Conservation (phyloP, 495 filamentous ascomycete genomes). For the Trypethelium eluteriae region DNA sequence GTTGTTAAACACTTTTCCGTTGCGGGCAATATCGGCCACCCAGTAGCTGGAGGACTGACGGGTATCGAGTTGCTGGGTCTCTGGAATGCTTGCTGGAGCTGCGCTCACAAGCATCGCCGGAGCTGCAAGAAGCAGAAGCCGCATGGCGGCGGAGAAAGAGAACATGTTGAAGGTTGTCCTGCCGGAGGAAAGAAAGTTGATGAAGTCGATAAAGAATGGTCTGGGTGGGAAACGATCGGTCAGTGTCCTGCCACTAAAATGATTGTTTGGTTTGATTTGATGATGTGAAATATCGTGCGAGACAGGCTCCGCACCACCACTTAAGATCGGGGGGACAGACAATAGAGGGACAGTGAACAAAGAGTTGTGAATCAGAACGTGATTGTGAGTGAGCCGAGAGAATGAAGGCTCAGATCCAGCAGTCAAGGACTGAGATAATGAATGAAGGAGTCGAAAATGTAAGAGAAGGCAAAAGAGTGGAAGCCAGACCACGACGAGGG, state of each 20-base stretch:
- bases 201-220: constrained; percentile 9
- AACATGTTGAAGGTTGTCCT: constrained; percentile 14
- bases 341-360: background rate
- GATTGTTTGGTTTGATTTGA: background rate
- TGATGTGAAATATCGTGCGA: background rate
- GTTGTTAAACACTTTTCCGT: constrained; percentile 61
- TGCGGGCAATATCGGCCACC: constrained; percentile 63
- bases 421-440: background rate
- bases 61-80: background rate
- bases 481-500: background rate
- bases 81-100: constrained; percentile 9
- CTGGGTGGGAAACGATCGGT: constrained; percentile 19
- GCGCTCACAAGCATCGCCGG: constrained; percentile 13
- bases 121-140: constrained; percentile 17
- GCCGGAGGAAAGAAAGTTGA: constrained; percentile 18
- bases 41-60: constrained; percentile 51
- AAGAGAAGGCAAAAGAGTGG: background rate
- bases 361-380: background rate
- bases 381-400: constrained; percentile 7
- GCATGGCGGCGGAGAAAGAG: constrained; percentile 22
- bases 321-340: background rate
- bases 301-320: constrained; percentile 1
- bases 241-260: constrained; percentile 24
- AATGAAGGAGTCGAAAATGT: background rate
- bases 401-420: constrained; percentile 3